A percentile compares a stretch with the other conserved stretches of the same genome.
These are phyloP conservation scores for Auricularia sp. DNA, from an alignment of 768 basidiomycete species.

Conservation along the genomic window DNA sequence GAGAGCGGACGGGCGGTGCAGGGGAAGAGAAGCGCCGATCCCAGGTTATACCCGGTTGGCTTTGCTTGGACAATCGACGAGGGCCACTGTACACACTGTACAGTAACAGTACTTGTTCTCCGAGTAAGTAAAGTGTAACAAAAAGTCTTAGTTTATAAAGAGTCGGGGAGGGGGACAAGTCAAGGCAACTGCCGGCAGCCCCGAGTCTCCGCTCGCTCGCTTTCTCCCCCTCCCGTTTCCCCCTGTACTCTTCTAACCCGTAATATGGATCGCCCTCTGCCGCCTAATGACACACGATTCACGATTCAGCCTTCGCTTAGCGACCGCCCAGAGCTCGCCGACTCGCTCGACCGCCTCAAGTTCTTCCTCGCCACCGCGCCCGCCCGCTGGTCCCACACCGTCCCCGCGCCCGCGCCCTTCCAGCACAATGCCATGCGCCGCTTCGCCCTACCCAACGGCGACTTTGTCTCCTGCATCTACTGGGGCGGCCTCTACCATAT, in stretches of 20 bases:
- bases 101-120: too few species aligned
- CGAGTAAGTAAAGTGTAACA: too few species aligned
- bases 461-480: conserved; percentile 59
- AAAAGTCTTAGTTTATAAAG: too few species aligned
- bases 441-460: conserved; percentile 79
- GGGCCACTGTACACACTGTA: too few species aligned
- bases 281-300: conserved; percentile 2
- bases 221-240: neutral
- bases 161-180: too few species aligned
- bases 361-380: conserved; percentile 84
- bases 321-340: conserved; percentile 21
- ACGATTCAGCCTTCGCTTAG: neutral
- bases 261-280: conserved; percentile 2
- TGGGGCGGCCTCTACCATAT: conserved; percentile 91
- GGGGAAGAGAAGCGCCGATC: too few species aligned
- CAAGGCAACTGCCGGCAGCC: neutral
- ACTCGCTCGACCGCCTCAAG: conserved; percentile 70
- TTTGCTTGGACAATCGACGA: too few species aligned
- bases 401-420: conserved; percentile 19
- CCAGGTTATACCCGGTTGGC: too few species aligned
- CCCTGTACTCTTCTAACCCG: neutral
- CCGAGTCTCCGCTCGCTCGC: neutral
- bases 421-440: conserved; percentile 74
- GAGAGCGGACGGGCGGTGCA: too few species aligned
- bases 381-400: conserved; percentile 51